Conservation (phyloP, 2,329 filamentous ascomycete species). For the Aphanocladium album region DNA sequence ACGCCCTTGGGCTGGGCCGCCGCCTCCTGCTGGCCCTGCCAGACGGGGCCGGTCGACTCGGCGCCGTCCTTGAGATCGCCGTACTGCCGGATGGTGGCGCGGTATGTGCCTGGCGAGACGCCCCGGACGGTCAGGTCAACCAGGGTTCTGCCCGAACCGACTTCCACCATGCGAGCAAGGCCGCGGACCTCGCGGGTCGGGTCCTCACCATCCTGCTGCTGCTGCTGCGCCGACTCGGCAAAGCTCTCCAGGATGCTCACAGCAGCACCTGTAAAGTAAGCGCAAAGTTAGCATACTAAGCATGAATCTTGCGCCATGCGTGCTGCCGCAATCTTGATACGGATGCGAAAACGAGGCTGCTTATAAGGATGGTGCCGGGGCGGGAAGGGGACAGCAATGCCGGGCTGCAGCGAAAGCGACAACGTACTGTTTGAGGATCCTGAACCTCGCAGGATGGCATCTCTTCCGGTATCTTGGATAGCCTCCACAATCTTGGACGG, state of each 20-base stretch:
- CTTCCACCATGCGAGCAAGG: constrained; percentile 89
- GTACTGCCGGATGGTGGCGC: constrained; percentile 76
- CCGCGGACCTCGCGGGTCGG: constrained; percentile 65
- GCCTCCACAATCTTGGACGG: constrained; percentile 85
- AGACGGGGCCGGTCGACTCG: constrained; percentile 77
- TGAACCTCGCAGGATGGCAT: constrained; percentile 89
- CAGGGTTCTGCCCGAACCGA: constrained; percentile 70
- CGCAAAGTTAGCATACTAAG: not conserved
- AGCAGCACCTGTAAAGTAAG: constrained; percentile 57
- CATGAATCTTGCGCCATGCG: not conserved
- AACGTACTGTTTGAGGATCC: constrained; percentile 76
- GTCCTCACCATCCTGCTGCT: constrained; percentile 28
- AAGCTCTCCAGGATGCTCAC: constrained; percentile 94
- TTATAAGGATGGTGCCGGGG: not conserved
- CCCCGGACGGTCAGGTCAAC: constrained; percentile 85
- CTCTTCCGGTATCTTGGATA: constrained; percentile 83
- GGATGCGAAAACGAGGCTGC: not conserved
- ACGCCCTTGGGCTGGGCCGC: constrained; percentile 43
- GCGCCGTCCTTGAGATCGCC: constrained; percentile 84
- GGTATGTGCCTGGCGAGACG: constrained; percentile 73
- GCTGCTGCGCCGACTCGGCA: constrained; percentile 46
- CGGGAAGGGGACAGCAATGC: not conserved
- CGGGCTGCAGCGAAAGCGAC: constrained; percentile 2
- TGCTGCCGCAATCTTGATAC: not conserved
- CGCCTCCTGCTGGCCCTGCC: constrained; percentile 51